Percentiles rank a stretch among this genome's conserved stretches.
These are phyloP conservation scores for Lathyrus tuberosus DNA, from an alignment of 306 rosid species.

Conservation along the genomic window DNA sequence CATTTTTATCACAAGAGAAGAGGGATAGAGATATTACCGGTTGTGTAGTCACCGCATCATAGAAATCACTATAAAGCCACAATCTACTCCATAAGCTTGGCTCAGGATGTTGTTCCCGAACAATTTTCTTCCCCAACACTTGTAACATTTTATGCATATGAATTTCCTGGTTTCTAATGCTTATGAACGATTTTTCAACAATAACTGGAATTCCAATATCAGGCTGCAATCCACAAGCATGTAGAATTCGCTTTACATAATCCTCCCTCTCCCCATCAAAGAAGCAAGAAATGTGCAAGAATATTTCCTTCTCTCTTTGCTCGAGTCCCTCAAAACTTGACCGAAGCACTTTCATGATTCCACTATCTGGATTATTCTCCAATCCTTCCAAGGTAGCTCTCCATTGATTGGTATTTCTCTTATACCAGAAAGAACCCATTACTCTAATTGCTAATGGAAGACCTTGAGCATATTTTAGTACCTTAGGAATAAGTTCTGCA, in stretches of 20 bases:
- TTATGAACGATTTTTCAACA: conserved; percentile 14
- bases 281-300: conserved; percentile 21
- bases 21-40: background rate
- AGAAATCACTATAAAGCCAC: background rate
- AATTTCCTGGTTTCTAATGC: conserved; percentile 4
- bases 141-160: conserved; percentile 33
- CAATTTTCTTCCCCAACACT: conserved; percentile 22
- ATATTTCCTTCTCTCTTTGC: background rate
- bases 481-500: background rate
- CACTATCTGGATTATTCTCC: background rate
- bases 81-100: conserved; percentile 4
- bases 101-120: background rate
- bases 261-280: conserved; percentile 19
- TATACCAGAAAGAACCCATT: background rate
- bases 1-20: too few species aligned
- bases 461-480: conserved; percentile 12
- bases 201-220: conserved; percentile 1
- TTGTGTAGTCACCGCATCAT: background rate
- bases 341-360: background rate
- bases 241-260: conserved; percentile 10
- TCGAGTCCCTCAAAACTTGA: background rate
- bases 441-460: conserved; percentile 13
- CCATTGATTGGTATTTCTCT: background rate
- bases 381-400: conserved; percentile 11
- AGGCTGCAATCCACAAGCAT: background rate